A percentile compares a stretch with the other conserved stretches of the same genome.
phyloP scores from a whole-genome alignment of 768 basidiomycete genomes.

The Naganishia onofrii region DNA sequence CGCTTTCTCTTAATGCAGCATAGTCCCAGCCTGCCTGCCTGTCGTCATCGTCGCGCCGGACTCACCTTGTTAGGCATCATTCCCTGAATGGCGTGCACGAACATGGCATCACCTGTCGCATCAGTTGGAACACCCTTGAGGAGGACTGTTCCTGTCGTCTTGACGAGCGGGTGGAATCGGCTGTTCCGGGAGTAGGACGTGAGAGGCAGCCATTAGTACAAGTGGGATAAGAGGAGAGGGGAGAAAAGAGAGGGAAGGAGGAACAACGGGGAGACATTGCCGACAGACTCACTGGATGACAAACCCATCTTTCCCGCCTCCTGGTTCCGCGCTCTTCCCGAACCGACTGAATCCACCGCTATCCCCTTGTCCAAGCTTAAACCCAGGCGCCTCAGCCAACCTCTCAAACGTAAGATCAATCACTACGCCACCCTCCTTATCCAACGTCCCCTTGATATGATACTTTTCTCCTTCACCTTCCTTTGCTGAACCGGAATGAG shows the following conservation, averaged over 20 bases:
- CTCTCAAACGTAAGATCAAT: constrained; percentile 63
- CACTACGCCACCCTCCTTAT: constrained; percentile 48
- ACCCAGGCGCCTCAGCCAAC: constrained; percentile 72
- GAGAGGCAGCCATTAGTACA: neutral
- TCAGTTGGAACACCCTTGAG: constrained; percentile 61
- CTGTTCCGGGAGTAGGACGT: constrained; percentile 31
- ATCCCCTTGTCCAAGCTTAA: constrained; percentile 83
- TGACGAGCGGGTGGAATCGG: constrained; percentile 79
- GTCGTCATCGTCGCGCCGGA: too few species aligned
- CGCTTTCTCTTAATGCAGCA: too few species aligned
- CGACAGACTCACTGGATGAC: constrained; percentile 70
- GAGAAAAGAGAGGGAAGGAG: neutral
- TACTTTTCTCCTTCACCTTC: constrained; percentile 65
- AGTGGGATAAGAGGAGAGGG: neutral
- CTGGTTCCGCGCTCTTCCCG: constrained; percentile 45
- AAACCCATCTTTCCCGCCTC: constrained; percentile 55
- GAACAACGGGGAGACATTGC: too few species aligned
- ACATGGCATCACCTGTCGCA: constrained; percentile 59
- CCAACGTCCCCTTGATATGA: constrained; percentile 72
- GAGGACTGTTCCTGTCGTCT: constrained; percentile 66
- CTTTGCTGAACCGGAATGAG: constrained; percentile 55
- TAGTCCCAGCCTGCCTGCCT: too few species aligned
- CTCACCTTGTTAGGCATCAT: constrained; percentile 83
- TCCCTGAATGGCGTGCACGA: constrained; percentile 94
- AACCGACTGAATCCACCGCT: constrained; percentile 64